These are phyloP conservation scores for Syncephalastrum racemosum DNA, from an alignment of 371 early-diverging fungal genomes.

Conservation along the genomic window DNA sequence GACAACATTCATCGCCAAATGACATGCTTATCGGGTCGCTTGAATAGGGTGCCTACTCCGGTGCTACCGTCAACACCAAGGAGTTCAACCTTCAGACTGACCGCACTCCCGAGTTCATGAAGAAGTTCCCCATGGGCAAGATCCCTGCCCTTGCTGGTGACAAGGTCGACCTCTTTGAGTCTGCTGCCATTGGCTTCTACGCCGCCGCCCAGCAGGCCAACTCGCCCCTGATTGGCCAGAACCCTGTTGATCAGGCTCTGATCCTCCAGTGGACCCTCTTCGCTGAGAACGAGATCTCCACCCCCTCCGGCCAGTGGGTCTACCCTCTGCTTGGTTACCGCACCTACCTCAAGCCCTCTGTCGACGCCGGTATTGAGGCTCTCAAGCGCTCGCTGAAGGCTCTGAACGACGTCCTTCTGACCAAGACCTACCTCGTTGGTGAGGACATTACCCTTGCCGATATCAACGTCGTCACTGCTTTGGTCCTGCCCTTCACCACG, in stretches of 20 bases:
- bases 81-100: slow-evolving; percentile 67
- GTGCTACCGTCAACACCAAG: slow-evolving; percentile 67
- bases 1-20: not conserved
- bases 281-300: slow-evolving; percentile 62
- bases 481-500: slow-evolving; percentile 60
- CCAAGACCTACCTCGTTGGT: slow-evolving; percentile 90
- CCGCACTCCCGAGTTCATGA: slow-evolving; percentile 74
- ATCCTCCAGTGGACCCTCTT: slow-evolving; percentile 81
- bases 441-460: slow-evolving; percentile 91
- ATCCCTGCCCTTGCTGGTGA: slow-evolving; percentile 81
- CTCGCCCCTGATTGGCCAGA: slow-evolving; percentile 63
- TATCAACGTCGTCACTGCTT: slow-evolving; percentile 65
- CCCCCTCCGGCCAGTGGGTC: slow-evolving; percentile 53
- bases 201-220: slow-evolving; percentile 67
- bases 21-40: not conserved
- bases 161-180: slow-evolving; percentile 75
- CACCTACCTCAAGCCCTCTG: slow-evolving; percentile 67
- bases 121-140: slow-evolving; percentile 84
- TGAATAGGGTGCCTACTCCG: slow-evolving; percentile 65
- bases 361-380: slow-evolving; percentile 68
- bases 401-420: slow-evolving; percentile 73
- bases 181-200: slow-evolving; percentile 88
- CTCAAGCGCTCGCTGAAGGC: slow-evolving; percentile 61
- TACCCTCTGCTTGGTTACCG: slow-evolving; percentile 67
- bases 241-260: slow-evolving; percentile 70